phyloP scores from a whole-genome alignment of 495 filamentous ascomycete species.

The Rostrohypoxylon terebratum region DNA sequence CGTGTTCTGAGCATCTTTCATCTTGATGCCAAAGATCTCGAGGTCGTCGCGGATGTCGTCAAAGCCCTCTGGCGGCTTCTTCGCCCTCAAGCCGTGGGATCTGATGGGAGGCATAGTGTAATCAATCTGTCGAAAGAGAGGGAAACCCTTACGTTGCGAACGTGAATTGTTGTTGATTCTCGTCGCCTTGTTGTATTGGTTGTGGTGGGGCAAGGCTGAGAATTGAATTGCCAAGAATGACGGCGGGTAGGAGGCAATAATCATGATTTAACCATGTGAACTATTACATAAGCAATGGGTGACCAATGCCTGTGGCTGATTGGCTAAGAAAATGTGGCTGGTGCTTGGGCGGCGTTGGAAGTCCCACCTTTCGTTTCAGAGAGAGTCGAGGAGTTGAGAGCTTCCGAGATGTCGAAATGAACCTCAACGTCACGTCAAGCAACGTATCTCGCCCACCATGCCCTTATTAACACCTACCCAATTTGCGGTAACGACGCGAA shows the following conservation, averaged over 20 bases:
- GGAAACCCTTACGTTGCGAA: not conserved
- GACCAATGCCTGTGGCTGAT: constrained; percentile 8
- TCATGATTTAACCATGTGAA: not conserved
- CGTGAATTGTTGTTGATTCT: constrained; percentile 6
- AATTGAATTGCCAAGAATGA: constrained; percentile 11
- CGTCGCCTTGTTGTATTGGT: not conserved
- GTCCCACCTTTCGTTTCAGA: constrained; percentile 35
- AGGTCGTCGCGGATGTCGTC: constrained; percentile 97
- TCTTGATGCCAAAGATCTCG: constrained; percentile 94
- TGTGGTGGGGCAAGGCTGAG: constrained; percentile 45
- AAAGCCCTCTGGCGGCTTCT: constrained; percentile 95
- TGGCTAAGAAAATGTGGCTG: not conserved
- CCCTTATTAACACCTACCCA: constrained; percentile 85
- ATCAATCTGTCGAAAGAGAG: not conserved
- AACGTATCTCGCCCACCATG: constrained; percentile 51
- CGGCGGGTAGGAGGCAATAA: not conserved
- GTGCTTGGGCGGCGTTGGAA: constrained; percentile 10
- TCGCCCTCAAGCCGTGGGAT: constrained; percentile 66
- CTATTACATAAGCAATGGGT: not conserved
- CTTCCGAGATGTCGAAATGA: constrained; percentile 37
- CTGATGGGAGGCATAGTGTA: constrained; percentile 86
- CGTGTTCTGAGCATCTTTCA: constrained; percentile 95
- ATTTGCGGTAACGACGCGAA: constrained; percentile 87
- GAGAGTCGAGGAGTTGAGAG: constrained; percentile 16
- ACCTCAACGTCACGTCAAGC: constrained; percentile 41